phyloP scores from a whole-genome alignment of 768 basidiomycete species.

The Lentinula sp. region DNA sequence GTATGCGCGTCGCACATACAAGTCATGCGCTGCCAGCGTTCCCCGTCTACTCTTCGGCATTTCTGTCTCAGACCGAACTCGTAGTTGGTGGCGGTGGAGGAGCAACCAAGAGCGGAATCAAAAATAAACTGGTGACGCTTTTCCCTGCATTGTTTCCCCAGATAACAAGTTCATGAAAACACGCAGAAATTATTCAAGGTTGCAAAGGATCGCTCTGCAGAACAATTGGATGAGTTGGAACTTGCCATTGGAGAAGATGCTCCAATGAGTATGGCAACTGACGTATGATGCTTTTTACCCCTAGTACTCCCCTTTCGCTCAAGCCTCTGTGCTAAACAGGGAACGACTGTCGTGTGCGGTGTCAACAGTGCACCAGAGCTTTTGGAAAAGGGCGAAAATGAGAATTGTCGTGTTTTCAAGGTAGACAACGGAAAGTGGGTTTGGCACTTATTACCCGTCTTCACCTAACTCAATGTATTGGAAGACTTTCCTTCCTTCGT shows the following conservation, averaged over 20 bases:
- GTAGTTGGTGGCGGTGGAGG: constrained; percentile 91
- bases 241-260: constrained; percentile 83
- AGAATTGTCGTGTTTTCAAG: constrained; percentile 76
- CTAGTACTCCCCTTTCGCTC: background rate
- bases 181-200: constrained; percentile 66
- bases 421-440: constrained; percentile 56
- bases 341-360: constrained; percentile 68
- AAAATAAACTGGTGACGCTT: constrained; percentile 81
- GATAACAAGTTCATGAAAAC: background rate
- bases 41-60: constrained; percentile 85
- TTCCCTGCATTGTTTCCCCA: background rate
- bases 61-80: constrained; percentile 63
- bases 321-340: constrained; percentile 19
- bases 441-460: background rate
- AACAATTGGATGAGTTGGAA: constrained; percentile 62
- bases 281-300: constrained; percentile 32
- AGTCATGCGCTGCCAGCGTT: constrained; percentile 74
- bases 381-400: constrained; percentile 62
- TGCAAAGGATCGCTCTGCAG: constrained; percentile 42
- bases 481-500: constrained; percentile 47
- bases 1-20: constrained; percentile 79
- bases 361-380: constrained; percentile 73
- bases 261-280: constrained; percentile 89
- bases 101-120: constrained; percentile 79
- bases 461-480: background rate